A percentile compares a stretch with the other conserved stretches of the same genome.
Evolutionary conservation across 257 asterid species (phyloP).

Genomic region (Rhazya stricta): DNA sequence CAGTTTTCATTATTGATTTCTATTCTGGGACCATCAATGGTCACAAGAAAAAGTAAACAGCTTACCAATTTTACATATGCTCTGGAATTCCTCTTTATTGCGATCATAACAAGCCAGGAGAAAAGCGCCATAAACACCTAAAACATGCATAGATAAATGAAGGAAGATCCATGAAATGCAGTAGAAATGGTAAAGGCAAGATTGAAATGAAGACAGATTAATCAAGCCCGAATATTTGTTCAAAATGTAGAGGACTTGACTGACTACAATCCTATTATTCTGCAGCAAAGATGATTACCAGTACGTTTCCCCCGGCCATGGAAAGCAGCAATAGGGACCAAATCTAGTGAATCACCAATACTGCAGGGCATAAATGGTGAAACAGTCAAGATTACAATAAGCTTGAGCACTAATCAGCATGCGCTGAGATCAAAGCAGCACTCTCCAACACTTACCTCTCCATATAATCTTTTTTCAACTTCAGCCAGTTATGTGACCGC

Average conservation of each 20-base stretch:
- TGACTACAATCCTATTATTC: not conserved
- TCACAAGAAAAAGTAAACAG: constrained; percentile 18
- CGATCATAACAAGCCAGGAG: constrained; percentile 94
- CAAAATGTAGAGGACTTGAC: not conserved
- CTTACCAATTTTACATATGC: constrained; percentile 93
- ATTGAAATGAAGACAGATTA: not conserved
- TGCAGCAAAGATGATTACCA: constrained; percentile 38
- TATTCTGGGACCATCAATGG: constrained; percentile 15
- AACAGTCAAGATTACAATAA: constrained; percentile 11
- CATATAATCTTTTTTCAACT: constrained; percentile 90
- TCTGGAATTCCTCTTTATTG: constrained; percentile 84
- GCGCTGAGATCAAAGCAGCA: constrained; percentile 15
- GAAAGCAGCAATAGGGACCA: constrained; percentile 97
- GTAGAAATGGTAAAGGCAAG: not conserved
- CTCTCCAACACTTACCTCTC: constrained; percentile 47
- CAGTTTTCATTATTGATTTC: not conserved
- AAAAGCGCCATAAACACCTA: constrained; percentile 92
- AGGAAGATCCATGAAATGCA: not conserved
- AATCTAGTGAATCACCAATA: constrained; percentile 87
- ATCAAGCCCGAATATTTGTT: not conserved
- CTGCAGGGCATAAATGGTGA: constrained; percentile 40
- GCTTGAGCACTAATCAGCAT: constrained; percentile 17
- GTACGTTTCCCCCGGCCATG: constrained; percentile 95
- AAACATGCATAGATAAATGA: constrained; percentile 1
- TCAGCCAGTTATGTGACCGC: constrained; percentile 86